These are phyloP conservation scores for Pinus tabuliformis DNA, from an alignment of 75 land plant genomes.

Conservation along the genomic window DNA sequence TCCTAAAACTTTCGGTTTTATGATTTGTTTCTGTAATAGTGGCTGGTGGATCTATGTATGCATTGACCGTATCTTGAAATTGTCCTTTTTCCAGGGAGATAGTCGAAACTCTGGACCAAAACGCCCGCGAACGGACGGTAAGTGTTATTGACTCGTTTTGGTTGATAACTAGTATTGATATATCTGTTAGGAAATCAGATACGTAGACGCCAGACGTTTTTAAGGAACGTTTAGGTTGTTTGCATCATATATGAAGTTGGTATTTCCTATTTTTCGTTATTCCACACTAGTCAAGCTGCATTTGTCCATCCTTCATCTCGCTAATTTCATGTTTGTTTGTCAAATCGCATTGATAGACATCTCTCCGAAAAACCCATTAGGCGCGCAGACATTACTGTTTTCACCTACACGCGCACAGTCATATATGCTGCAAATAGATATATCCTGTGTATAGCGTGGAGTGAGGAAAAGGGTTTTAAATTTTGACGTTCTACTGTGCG, in stretches of 20 bases:
- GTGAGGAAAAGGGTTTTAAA: no score
- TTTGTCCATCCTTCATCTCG: neutral
- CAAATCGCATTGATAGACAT: no score
- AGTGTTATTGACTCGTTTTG: neutral
- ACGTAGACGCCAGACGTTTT: neutral
- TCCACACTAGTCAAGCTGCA: neutral
- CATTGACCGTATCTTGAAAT: no score
- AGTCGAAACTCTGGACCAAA: constrained; percentile 79
- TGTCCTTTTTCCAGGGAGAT: constrained; percentile 48
- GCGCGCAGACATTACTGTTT: no score
- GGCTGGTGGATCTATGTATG: no score
- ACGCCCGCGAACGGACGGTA: constrained; percentile 94
- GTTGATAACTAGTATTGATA: neutral
- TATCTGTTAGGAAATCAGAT: neutral
- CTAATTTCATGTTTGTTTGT: neutral
- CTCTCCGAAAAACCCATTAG: no score
- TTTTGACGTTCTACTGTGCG: no score
- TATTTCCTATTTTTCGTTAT: neutral
- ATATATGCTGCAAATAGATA: no score
- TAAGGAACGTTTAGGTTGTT: neutral
- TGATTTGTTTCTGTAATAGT: no score
- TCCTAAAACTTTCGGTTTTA: no score
- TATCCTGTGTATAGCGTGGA: no score
- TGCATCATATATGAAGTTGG: neutral
- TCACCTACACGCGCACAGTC: no score